Evolutionary conservation across 345 rosid genomes (phyloP).

Genomic region (Eucalyptus guilfoylei): DNA sequence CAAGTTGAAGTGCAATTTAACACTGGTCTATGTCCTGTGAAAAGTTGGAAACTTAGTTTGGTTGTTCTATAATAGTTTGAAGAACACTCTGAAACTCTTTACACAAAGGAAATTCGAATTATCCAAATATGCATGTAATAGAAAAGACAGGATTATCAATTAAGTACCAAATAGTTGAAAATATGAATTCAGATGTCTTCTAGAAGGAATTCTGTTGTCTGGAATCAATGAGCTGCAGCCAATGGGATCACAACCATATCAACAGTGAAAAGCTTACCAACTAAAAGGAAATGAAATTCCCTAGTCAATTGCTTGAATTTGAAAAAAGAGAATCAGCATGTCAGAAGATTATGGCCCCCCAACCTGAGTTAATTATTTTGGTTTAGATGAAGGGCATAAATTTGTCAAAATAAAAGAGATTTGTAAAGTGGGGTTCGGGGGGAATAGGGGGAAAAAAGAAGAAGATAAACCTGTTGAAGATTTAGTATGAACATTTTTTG

Average conservation of each 20-base stretch:
- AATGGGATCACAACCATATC: not conserved
- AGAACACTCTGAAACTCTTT: not conserved
- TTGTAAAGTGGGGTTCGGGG: not conserved
- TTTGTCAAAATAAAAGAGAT: not conserved
- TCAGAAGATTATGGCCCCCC: not conserved
- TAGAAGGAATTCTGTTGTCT: not conserved
- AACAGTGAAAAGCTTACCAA: not conserved
- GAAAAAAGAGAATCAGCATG: not conserved
- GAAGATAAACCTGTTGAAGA: not conserved
- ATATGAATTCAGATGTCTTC: not conserved
- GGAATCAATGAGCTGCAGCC: not conserved
- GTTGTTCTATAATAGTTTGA: not conserved
- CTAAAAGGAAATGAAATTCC: not conserved
- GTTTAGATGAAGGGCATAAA: not conserved
- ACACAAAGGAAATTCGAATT: not conserved
- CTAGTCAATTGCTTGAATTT: not conserved
- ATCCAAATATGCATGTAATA: not conserved
- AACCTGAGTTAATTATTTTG: not conserved
- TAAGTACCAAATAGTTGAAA: not conserved
- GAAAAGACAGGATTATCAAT: not conserved
- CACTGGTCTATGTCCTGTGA: not conserved
- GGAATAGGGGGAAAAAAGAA: not conserved
- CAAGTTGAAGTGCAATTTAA: not conserved
- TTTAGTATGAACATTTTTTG: not conserved
- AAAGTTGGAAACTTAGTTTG: not conserved